Evolutionary conservation across 768 basidiomycete genomes (phyloP).

Genomic region (Macrolepiota albuminosa): DNA sequence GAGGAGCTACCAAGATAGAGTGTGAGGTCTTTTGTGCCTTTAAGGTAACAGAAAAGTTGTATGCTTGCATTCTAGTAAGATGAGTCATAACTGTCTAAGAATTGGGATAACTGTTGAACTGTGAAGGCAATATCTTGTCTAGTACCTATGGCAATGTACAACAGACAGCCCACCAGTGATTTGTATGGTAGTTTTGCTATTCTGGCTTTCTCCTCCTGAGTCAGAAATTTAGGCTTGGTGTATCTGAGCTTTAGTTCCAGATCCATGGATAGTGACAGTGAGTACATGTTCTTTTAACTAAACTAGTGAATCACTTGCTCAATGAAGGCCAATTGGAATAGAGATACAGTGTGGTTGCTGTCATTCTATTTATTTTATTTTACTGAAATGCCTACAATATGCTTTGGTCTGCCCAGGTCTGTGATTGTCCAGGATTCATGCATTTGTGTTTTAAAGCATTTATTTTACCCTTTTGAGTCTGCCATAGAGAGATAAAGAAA

Average conservation of each 20-base stretch:
- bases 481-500: not conserved
- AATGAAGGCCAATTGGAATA: not conserved
- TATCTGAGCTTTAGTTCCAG: not conserved
- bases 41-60: too few relatives aligned
- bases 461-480: not conserved
- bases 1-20: too few relatives aligned
- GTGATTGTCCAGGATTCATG: not conserved
- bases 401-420: not conserved
- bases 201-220: not conserved
- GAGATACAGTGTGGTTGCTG: not conserved
- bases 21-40: too few relatives aligned
- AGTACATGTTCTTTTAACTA: not conserved
- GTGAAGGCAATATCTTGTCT: too few relatives aligned
- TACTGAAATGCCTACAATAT: not conserved
- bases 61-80: too few relatives aligned
- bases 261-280: not conserved
- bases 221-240: not conserved
- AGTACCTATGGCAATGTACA: too few relatives aligned
- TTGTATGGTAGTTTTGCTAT: not conserved
- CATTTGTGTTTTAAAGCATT: not conserved
- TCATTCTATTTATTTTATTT: not conserved
- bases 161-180: too few relatives aligned
- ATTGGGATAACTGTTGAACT: too few relatives aligned
- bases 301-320: not conserved
- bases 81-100: too few relatives aligned